Base-by-base conservation (phyloP, 345 rosid genomes). In the Ceriops tagal region DNA sequence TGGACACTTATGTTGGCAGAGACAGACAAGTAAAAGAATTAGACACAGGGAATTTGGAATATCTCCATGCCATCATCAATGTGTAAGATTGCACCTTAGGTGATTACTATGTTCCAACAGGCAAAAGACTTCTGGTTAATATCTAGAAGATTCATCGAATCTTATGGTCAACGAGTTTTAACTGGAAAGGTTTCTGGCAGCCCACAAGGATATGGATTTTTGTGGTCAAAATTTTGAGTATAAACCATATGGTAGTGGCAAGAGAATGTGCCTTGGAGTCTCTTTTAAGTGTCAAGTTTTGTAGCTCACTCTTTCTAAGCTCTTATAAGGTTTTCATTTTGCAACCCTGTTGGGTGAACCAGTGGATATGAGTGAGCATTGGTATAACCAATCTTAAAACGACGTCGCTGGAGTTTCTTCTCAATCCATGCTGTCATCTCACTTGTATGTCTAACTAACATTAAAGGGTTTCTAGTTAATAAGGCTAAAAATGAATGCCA, bases 51-150 rank as follows among this genome's bases (percentile, higher is more conserved):
- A 77, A 76, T 31, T 73, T 88, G 3, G 70, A 68, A 6, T 86
- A 86, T 68, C 77, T 90, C 53, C 86, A 85, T 64, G 89, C 92
- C 6, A 77, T 86, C 26, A 30, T 84, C 73, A 89, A 86, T 47
- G 64, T 61, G 72, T 80, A 82, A 61, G 90, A 85, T 43, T 83
- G 90, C 76, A 84, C 43, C 0, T 61, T 89, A 37, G 69, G 66
- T 0, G 90, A 85, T 53, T 85, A 83, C 71, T 62, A 71, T 22
- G 74, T 87, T 32, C 43, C 85, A 9, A 58, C 76, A 3, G 90
- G 87, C 46, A 89, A 86, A 11, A 83, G 82, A 22, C 58, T 87
- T 73, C 32, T 87, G 3, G 71, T 87, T 24, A 87, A 89, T 61
- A 75, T 80, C 2, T 78, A 82, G 85, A 89, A 87, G 80, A 78